These are phyloP conservation scores for Ammopiptanthus mongolicus DNA, from an alignment of 306 rosid species.

Conservation along the genomic window DNA sequence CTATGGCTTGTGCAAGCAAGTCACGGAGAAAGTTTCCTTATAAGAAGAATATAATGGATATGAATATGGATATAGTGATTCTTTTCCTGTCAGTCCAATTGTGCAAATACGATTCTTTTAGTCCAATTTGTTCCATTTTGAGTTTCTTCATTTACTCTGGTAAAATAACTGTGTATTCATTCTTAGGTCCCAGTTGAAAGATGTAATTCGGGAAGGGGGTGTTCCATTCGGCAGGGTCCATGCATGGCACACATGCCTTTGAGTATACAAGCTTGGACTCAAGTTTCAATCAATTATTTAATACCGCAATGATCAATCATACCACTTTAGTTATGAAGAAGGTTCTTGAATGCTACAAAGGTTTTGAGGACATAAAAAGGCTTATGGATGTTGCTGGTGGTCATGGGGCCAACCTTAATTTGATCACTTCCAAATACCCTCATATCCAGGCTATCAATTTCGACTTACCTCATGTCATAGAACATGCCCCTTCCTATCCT, in stretches of 20 bases:
- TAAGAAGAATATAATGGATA: too few relatives aligned
- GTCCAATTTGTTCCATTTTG: background rate
- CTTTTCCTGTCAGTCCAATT: too few relatives aligned
- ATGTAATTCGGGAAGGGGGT: constrained; percentile 43
- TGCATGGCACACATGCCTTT: constrained; percentile 33
- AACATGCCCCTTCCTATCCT: constrained; percentile 43
- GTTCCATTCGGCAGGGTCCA: constrained; percentile 38
- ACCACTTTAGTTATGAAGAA: constrained; percentile 32
- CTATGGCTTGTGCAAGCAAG: too few relatives aligned
- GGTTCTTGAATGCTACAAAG: constrained; percentile 37
- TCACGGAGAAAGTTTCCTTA: too few relatives aligned
- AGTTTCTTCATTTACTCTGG: background rate
- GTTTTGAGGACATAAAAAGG: constrained; percentile 32
- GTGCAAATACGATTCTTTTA: too few relatives aligned
- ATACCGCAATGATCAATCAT: constrained; percentile 43
- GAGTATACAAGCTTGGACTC: constrained; percentile 32
- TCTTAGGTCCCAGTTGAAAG: constrained; percentile 38
- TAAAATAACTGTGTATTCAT: background rate
- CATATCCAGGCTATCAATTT: constrained; percentile 34
- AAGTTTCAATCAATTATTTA: constrained; percentile 40
- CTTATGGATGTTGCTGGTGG: constrained; percentile 69
- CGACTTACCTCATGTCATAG: constrained; percentile 47
- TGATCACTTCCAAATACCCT: constrained; percentile 51
- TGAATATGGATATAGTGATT: too few relatives aligned
- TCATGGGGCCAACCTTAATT: constrained; percentile 34